Evolutionary conservation across 805 yeast genomes (phyloP), one percentile per base, ranked within the genome.

Genomic region (Yarrowia sp.): DNA sequence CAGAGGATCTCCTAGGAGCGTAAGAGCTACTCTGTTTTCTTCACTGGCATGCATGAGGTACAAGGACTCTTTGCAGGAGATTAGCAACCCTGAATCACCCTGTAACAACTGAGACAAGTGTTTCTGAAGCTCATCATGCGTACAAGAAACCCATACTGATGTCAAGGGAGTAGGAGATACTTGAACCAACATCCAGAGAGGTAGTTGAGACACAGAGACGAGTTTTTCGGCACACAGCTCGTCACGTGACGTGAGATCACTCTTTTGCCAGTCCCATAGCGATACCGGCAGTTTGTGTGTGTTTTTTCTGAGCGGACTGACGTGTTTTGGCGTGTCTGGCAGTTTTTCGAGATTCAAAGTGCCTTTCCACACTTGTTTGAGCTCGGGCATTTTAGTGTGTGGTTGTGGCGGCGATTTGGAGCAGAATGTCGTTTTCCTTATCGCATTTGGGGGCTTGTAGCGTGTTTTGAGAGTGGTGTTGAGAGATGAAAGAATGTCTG

Each of bases 321-420:
- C 44, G 60, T 39, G 43, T 38, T 38, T 51, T 14, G 36, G 45
- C 45, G 61, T 15, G 38, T 39, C 47, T 10, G 31, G 38, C 36
- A 55, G 36, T 7, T 31, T 41, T 28, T 39, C 61, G 35, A 55
- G 36, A 13, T 39, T 39, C 22, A 55, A 8, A n/a, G 17, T 17
- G 31, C 61, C 61, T 41, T 55, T 55, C 61, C 61, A 55, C 28
- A 41, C 47, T 41, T 39, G 47, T 55, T 55, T 55, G 41, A 55
- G 61, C 31, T 55, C 61, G 36, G 45, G 28, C 61, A 55, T 53
- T n/a, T 8, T 47, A 5, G 3, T 3, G 28, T 22, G 28, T 22
- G n/a, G 28, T 22, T 22, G 28, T 22, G 28, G 28, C 28, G 28
- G 28, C 28, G 3, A 22, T 22, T 22, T 22, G 28, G 28, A 22